phyloP scores from a whole-genome alignment of 495 filamentous ascomycete genomes.

The Neurospora sp. region DNA sequence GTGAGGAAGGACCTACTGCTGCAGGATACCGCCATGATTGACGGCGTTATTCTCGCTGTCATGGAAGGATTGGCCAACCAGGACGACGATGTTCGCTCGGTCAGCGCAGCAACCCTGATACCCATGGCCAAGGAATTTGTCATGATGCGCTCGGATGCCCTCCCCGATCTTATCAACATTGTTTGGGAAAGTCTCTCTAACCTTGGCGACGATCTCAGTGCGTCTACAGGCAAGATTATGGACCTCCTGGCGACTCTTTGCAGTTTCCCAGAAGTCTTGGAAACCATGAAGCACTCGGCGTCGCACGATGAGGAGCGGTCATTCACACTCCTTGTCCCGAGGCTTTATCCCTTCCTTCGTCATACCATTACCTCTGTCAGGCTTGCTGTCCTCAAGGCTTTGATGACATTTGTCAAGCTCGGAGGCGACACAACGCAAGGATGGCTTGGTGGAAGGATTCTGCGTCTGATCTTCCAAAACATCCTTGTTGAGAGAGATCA shows the following conservation, averaged over 20 bases:
- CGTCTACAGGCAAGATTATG: conserved; percentile 96
- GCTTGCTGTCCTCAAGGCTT: conserved; percentile 80
- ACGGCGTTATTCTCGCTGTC: conserved; percentile 82
- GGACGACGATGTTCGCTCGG: conserved; percentile 93
- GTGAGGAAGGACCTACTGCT: conserved; percentile 86
- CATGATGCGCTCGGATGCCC: conserved; percentile 60
- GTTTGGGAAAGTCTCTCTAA: conserved; percentile 97
- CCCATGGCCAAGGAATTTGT: conserved; percentile 94
- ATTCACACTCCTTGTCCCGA: conserved; percentile 83
- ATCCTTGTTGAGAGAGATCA: conserved; percentile 86
- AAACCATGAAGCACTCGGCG: conserved; percentile 89
- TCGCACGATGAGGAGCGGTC: conserved; percentile 71
- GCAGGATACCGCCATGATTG: conserved; percentile 71
- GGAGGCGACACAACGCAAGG: conserved; percentile 72
- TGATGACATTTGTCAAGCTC: conserved; percentile 85
- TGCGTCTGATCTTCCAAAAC: conserved; percentile 89
- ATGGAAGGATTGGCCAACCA: conserved; percentile 87
- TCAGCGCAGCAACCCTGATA: conserved; percentile 91
- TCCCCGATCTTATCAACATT: conserved; percentile 76
- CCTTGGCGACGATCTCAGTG: conserved; percentile 89
- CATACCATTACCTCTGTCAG: conserved; percentile 96
- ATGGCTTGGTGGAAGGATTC: conserved; percentile 83
- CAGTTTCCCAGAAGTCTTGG: conserved; percentile 82
- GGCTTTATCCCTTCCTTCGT: conserved; percentile 89
- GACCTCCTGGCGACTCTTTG: conserved; percentile 92